Base-by-base conservation (phyloP, 2,329 filamentous ascomycete species). In the Monosporascus cannonballus region DNA sequence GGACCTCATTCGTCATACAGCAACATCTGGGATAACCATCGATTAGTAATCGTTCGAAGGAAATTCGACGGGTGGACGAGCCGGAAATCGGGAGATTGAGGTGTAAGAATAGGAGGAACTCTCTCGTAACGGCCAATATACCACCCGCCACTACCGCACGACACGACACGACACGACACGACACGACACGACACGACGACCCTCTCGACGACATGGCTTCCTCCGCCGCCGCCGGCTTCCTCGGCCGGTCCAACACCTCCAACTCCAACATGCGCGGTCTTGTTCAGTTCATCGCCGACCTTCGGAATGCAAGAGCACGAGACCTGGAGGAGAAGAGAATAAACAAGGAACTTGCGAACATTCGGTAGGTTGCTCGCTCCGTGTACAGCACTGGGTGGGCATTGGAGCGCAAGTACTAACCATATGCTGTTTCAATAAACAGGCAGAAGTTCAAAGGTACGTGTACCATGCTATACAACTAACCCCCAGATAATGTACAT, bases 261-360 rank as follows among this genome's bases (percentile, higher is more conserved):
- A 85, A 81, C 69, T 77, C 83, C 41, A 86, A 86, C 66, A 87
- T 87, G 84, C 81, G 84, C 61, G 93, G 94, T 27, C 78, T 99
- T 62, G 94, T 99, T 47, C 95, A 96, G 70, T 99, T 99, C 76
- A 99, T 99, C 70, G 94, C 94, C 56, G 94, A 99, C 71, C 72
- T 99, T 65, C 81, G 94, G 69, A 99, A 99, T 71, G 94, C 94
- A 51, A 83, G 94, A 71, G 94, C 95, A 47, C 84, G 95, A 57
- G 94, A 99, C 71, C 76, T 99, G 58, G 94, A 99, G 71, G 94
- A 99, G 78, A 99, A 99, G 80, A 84, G 94, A 68, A 97, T 99
- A 76, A 99, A 99, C 73, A 99, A 99, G 77, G 94, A 99, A 76
- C 76, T 99, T 71, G 94, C 94, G 68, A 99, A 99, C 69, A 99